Percentiles rank a stretch among this genome's conserved stretches.
Conservation (phyloP, 1,284 basidiomycete genomes). For the Phylloboletellus chloephorus region DNA sequence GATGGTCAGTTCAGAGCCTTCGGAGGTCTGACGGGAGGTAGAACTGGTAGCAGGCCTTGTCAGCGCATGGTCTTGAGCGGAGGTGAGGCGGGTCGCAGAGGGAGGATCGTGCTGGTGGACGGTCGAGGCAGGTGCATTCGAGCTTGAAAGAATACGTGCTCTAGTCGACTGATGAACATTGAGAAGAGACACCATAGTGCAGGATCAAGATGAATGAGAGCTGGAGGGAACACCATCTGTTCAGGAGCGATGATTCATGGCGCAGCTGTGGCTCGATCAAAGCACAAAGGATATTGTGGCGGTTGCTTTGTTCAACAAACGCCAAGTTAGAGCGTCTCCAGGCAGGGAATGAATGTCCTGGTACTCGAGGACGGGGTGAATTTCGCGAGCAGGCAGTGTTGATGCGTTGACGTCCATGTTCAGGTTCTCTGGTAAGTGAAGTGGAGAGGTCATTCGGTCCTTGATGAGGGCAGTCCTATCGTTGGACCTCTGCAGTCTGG, state of each 20-base stretch:
- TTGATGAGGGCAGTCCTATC: no score
- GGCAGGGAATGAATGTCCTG: no score
- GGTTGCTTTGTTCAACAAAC: constrained; percentile 12
- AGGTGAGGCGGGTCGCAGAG: background rate
- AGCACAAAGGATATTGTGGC: constrained; percentile 16
- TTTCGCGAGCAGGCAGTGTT: no score
- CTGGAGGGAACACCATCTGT: background rate
- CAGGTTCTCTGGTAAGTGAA: no score
- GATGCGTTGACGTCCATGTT: no score
- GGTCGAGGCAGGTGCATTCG: background rate
- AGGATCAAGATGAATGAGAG: constrained; percentile 4
- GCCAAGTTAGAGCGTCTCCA: background rate
- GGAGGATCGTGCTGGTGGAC: background rate
- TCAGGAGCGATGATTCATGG: constrained; percentile 1
- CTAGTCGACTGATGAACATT: background rate
- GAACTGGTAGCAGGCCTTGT: constrained; percentile 2
- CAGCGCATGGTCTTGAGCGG: background rate
- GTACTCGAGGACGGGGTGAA: no score
- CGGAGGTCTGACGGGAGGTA: constrained; percentile 2
- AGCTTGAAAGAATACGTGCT: background rate
- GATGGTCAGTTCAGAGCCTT: constrained; percentile 7
- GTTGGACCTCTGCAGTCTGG: no score
- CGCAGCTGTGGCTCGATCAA: constrained; percentile 10
- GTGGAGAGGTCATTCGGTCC: no score
- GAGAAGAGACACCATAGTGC: constrained; percentile 10